Evolutionary conservation across 257 asterid genomes (phyloP).

Genomic region (Lavandula angustifolia): DNA sequence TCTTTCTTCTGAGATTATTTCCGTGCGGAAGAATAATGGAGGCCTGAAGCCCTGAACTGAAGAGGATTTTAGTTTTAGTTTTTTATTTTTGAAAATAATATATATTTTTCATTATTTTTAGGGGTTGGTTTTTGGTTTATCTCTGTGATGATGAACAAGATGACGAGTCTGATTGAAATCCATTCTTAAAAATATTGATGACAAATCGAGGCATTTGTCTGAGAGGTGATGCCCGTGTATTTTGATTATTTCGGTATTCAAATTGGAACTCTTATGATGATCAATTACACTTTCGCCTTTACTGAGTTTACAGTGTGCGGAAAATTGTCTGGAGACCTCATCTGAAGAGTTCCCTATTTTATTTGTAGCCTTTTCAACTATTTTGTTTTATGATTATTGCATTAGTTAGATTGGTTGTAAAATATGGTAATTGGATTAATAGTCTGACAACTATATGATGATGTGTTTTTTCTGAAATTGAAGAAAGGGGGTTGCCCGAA

Average conservation of each 20-base stretch:
- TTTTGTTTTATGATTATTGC: neutral
- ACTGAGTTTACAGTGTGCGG: constrained; percentile 27
- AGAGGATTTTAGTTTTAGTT: constrained; percentile 30
- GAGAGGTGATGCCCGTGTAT: constrained; percentile 35
- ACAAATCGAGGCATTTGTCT: constrained; percentile 67
- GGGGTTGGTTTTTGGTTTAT: neutral
- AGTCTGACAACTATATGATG: too few relatives aligned
- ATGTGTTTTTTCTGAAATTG: too few relatives aligned
- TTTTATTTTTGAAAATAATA: neutral
- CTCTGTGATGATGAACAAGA: constrained; percentile 49
- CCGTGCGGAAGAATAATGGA: constrained; percentile 53
- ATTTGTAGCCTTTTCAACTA: neutral
- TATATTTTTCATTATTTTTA: neutral
- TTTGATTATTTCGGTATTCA: neutral
- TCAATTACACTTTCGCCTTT: constrained; percentile 30
- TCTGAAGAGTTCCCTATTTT: constrained; percentile 23
- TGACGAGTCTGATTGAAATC: constrained; percentile 68
- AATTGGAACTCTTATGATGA: constrained; percentile 32
- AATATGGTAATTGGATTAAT: too few relatives aligned
- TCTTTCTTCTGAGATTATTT: constrained; percentile 60
- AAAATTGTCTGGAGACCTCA: constrained; percentile 36
- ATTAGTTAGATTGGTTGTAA: too few relatives aligned
- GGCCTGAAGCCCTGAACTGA: constrained; percentile 84
- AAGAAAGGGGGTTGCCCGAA: too few relatives aligned
- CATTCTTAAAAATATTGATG: constrained; percentile 53